A percentile compares a stretch with the other conserved stretches of the same genome.
Conservation (phyloP, 2,329 filamentous ascomycete genomes). For the Cytospora piceae region DNA sequence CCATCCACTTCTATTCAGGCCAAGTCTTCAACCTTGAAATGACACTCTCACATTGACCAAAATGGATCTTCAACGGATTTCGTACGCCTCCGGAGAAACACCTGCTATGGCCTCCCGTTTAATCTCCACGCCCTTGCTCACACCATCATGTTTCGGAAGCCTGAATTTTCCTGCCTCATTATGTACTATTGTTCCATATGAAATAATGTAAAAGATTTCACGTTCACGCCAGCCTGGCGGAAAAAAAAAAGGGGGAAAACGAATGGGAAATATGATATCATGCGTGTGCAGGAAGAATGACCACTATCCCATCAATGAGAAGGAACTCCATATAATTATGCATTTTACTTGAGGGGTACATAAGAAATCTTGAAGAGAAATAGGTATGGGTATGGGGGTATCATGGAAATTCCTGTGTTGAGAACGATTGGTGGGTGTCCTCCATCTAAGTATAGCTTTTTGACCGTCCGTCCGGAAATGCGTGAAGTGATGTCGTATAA, state of each 20-base stretch:
- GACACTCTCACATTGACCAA: background rate
- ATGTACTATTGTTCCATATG: background rate
- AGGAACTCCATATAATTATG: background rate
- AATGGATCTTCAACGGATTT: background rate
- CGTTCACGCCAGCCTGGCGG: background rate
- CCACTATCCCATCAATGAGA: background rate
- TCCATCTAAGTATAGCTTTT: background rate
- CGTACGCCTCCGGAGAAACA: too few species aligned
- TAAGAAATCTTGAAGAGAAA: background rate
- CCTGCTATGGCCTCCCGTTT: background rate
- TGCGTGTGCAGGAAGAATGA: background rate
- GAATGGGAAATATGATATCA: background rate
- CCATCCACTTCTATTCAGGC: too few species aligned
- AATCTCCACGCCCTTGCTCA: background rate
- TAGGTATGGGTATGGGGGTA: constrained; percentile 5
- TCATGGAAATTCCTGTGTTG: constrained; percentile 9
- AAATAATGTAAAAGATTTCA: background rate
- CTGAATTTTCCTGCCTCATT: background rate
- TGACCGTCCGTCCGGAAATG: background rate
- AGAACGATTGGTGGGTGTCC: background rate
- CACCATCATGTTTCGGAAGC: background rate
- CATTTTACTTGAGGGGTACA: background rate
- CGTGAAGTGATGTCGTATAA: background rate
- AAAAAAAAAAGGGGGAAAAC: background rate
- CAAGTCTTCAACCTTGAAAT: background rate